Evolutionary conservation across 2,329 filamentous ascomycete species (phyloP).

Genomic region (Didymellaceae sp.): DNA sequence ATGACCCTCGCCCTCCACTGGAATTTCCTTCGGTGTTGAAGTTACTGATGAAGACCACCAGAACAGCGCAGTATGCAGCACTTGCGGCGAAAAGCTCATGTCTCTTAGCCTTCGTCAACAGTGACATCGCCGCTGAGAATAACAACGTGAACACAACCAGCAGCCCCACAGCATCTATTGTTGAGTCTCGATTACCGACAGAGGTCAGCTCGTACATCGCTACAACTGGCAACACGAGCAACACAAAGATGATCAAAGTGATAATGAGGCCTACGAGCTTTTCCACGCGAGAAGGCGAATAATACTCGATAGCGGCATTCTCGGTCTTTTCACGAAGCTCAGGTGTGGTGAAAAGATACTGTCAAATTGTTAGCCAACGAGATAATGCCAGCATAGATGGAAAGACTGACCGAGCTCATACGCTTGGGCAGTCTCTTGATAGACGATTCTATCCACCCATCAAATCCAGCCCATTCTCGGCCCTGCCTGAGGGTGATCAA

Average conservation of each 20-base stretch:
- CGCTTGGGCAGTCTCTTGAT: background rate
- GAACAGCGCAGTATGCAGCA: conserved; percentile 47
- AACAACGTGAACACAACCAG: conserved; percentile 50
- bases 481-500: conserved; percentile 43
- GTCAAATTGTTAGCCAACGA: background rate
- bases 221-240: conserved; percentile 47
- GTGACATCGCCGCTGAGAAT: conserved; percentile 42
- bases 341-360: conserved; percentile 43
- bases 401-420: background rate
- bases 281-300: conserved; percentile 38
- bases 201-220: conserved; percentile 46
- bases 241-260: conserved; percentile 47
- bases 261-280: conserved; percentile 47
- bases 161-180: conserved; percentile 48
- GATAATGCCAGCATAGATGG: background rate
- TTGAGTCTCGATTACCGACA: conserved; percentile 32
- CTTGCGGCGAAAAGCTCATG: conserved; percentile 47
- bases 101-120: conserved; percentile 42
- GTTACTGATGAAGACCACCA: conserved; percentile 49
- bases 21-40: conserved; percentile 36
- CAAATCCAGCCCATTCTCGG: conserved; percentile 47
- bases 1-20: too few relatives aligned
- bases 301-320: conserved; percentile 38
- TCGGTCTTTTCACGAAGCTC: conserved; percentile 41
- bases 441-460: conserved; percentile 40